phyloP scores from a whole-genome alignment of 2,329 filamentous ascomycete genomes.

The Pseudocercospora eumusae region DNA sequence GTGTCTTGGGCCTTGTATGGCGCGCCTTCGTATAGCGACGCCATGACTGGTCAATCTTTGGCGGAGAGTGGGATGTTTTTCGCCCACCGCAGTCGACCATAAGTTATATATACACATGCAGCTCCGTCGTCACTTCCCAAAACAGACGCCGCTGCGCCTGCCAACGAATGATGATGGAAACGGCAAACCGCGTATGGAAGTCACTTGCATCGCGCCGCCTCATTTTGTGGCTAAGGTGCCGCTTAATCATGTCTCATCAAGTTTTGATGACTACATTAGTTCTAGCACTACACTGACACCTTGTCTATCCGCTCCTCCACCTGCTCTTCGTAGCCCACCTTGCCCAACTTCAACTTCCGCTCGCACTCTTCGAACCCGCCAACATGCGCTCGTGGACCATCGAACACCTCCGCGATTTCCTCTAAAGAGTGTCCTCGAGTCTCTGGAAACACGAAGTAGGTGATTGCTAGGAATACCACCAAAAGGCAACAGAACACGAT shows the following conservation, averaged over 20 bases:
- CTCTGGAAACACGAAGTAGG: slow-evolving; percentile 38
- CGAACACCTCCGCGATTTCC: slow-evolving; percentile 50
- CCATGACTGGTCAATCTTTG: slow-evolving; percentile 47
- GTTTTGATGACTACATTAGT: background rate
- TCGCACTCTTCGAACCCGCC: slow-evolving; percentile 17
- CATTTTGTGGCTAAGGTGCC: background rate
- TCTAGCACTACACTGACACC: background rate
- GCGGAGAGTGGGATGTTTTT: background rate
- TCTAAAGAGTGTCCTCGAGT: slow-evolving; percentile 42
- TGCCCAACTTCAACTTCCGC: slow-evolving; percentile 24
- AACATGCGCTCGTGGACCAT: slow-evolving; percentile 30
- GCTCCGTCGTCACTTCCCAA: slow-evolving; percentile 2
- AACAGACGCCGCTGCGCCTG: slow-evolving; percentile 5
- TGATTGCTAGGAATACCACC: slow-evolving; percentile 33
- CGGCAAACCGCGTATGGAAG: no score
- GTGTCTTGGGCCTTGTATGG: slow-evolving; percentile 71
- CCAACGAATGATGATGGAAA: no score
- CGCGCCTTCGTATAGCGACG: slow-evolving; percentile 49
- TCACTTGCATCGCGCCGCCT: background rate
- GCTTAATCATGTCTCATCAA: background rate
- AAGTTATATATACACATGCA: no score
- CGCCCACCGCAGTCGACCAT: background rate
- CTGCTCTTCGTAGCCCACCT: slow-evolving; percentile 22
- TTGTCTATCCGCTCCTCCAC: slow-evolving; percentile 28
- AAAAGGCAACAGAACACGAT: slow-evolving; percentile 41